Evolutionary conservation across 1,284 basidiomycete genomes (phyloP).

Genomic region (Trichosporon ovoides): DNA sequence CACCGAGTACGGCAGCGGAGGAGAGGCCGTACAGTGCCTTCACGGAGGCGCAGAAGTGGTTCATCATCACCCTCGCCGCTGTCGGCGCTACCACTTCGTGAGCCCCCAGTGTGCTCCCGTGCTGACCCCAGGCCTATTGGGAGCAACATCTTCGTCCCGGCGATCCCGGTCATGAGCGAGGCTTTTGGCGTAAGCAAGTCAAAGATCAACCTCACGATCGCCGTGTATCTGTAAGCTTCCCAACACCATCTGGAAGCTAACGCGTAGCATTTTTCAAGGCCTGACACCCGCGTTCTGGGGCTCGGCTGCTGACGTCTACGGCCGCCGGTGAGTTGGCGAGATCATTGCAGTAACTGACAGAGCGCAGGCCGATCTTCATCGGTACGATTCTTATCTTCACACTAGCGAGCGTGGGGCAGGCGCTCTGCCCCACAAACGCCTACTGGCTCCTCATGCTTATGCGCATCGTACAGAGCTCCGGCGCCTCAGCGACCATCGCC

Average conservation of each 20-base stretch:
- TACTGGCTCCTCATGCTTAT: slow-evolving; percentile 41
- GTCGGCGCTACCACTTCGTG: slow-evolving; percentile 37
- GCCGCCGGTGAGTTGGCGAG: slow-evolving; percentile 24
- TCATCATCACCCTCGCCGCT: slow-evolving; percentile 33
- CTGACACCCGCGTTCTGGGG: slow-evolving; percentile 39
- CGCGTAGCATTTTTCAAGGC: slow-evolving; percentile 33
- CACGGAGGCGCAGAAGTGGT: slow-evolving; percentile 33
- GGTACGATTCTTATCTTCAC: slow-evolving; percentile 32
- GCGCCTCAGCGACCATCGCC: slow-evolving; percentile 37
- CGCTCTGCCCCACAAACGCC: slow-evolving; percentile 35
- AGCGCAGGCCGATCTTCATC: slow-evolving; percentile 38
- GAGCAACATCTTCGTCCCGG: slow-evolving; percentile 40
- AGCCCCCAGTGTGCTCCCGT: slow-evolving; percentile 3
- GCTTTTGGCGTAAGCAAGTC: slow-evolving; percentile 31
- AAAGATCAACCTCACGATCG: slow-evolving; percentile 40
- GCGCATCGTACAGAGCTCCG: slow-evolving; percentile 36
- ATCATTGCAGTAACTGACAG: not conserved
- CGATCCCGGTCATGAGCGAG: slow-evolving; percentile 31
- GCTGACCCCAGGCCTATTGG: slow-evolving; percentile 36
- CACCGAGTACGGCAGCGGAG: not conserved
- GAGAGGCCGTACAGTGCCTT: slow-evolving; percentile 29
- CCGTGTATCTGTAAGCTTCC: slow-evolving; percentile 36
- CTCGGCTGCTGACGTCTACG: slow-evolving; percentile 32
- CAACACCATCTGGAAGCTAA: not conserved
- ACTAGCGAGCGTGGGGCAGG: slow-evolving; percentile 33